Evolutionary conservation across 805 yeast species (phyloP), one percentile per base, ranked within the genome.

Genomic region (Saccharomycopsis amapae): DNA sequence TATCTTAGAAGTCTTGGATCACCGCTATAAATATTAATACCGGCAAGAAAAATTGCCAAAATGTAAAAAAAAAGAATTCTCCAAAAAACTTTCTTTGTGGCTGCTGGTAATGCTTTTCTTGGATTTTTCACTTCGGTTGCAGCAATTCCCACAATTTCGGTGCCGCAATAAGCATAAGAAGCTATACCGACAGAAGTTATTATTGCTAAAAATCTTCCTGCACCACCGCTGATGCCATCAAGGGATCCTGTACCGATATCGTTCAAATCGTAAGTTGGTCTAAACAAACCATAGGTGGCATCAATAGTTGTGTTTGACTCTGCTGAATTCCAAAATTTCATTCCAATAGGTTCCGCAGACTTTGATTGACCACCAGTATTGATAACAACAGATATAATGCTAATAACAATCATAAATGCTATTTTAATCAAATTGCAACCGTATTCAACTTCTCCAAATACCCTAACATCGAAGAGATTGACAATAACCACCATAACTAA

Each of bases 121-220:
- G 95, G 95, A 53, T 83, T 80, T 50, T 80, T 69, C n/a, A 89
- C 84, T 60, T 85, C 95, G 60, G 89, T 85, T 5, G 90, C 87
- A 2, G 93, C 90, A 45, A 85, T 76, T 52, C 85, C 78, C 10
- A 86, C 89, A 59, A 81, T 78, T 54, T 85, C 95, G 1, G 88
- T 82, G 0, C 95, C 95, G 40, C 83, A 77, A 56, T 80, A 85
- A 0, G 94, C 83, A 60, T 81, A 85, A 0, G 86, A 70, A 0
- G 87, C 79, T 17, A 79, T 75, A 37, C 78, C 62, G 9, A 79
- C 63, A 1, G 87, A 85, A 1, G 78, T 73, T 25, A 80, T 45
- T 5, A 83, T 62, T 4, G 84, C 77, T 40, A 80, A 62, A 42
- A 83, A 69, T 35, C 83, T 59, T 0, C 90, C 90, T 40, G 59